Conservation (phyloP, 2,329 filamentous ascomycete genomes). For the Didymellaceae sp. region DNA sequence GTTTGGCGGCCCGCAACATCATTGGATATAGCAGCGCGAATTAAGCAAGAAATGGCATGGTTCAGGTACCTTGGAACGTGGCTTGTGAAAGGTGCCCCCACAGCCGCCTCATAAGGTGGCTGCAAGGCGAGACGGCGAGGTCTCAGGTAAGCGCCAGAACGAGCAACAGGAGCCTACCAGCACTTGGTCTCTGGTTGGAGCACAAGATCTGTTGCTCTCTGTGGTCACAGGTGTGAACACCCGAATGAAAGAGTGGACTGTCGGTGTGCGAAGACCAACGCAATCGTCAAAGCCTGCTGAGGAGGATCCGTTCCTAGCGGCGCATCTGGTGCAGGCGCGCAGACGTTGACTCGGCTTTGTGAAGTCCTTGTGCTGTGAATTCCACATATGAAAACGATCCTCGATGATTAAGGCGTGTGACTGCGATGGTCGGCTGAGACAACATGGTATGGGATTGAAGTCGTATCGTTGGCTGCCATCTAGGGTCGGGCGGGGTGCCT, state of each 20-base stretch:
- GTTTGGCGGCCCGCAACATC: slow-evolving; percentile 24
- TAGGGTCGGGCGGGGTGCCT: slow-evolving; percentile 8
- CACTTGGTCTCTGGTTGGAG: slow-evolving; percentile 1
- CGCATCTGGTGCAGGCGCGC: background rate
- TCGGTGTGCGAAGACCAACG: too few species aligned
- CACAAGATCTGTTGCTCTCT: too few species aligned
- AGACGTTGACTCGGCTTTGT: background rate
- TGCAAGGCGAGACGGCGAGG: slow-evolving; percentile 10
- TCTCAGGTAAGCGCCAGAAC: slow-evolving; percentile 15
- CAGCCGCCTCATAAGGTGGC: slow-evolving; percentile 21
- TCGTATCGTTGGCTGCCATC: slow-evolving; percentile 1
- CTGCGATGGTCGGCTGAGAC: slow-evolving; percentile 20
- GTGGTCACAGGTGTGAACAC: too few species aligned
- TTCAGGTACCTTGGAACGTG: slow-evolving; percentile 21
- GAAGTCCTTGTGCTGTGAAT: background rate
- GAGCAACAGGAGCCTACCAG: background rate
- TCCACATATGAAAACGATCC: background rate
- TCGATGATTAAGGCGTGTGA: slow-evolving; percentile 19
- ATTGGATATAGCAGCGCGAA: slow-evolving; percentile 8
- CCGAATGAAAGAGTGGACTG: too few species aligned
- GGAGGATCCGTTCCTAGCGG: background rate
- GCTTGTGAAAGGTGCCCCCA: slow-evolving; percentile 22
- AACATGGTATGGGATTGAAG: slow-evolving; percentile 2
- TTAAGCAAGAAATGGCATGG: slow-evolving; percentile 22
- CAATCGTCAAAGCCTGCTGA: background rate